Conservation (phyloP, 192 early-diverging fungal species). For the Backusella liffmaniae region DNA sequence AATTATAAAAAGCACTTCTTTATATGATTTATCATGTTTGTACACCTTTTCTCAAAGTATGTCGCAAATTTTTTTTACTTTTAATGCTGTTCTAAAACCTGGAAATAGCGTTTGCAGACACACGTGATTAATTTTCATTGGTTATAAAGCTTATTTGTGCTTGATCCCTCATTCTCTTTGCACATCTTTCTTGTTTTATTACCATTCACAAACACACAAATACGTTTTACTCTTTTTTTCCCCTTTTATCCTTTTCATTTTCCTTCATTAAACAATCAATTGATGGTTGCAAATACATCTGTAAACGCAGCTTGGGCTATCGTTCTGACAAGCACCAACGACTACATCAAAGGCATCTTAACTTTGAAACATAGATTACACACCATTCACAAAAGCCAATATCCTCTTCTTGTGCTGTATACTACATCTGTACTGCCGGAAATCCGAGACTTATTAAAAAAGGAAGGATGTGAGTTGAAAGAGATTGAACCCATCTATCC, state of each 20-base stretch:
- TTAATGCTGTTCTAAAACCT: not conserved
- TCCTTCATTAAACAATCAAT: not conserved
- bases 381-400: slow-evolving; percentile 15
- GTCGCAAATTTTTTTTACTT: no score
- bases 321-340: slow-evolving; percentile 17
- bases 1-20: not conserved
- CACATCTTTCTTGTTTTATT: not conserved
- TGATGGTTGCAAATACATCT: not conserved
- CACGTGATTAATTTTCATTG: not conserved
- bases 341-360: slow-evolving; percentile 22
- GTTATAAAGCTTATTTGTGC: not conserved
- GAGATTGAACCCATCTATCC: slow-evolving; percentile 28
- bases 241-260: not conserved
- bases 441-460: not conserved
- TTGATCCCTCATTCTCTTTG: not conserved
- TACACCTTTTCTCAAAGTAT: no score
- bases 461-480: slow-evolving; percentile 10
- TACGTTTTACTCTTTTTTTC: not conserved
- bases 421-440: slow-evolving; percentile 7
- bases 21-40: not conserved
- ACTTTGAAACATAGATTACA: slow-evolving; percentile 6
- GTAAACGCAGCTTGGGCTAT: slow-evolving; percentile 24
- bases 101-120: not conserved
- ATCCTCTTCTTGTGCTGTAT: slow-evolving; percentile 35
- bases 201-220: not conserved